These are phyloP conservation scores for Lunasporangiospora selenospora DNA, from an alignment of 192 early-diverging fungal species.

Conservation along the genomic window DNA sequence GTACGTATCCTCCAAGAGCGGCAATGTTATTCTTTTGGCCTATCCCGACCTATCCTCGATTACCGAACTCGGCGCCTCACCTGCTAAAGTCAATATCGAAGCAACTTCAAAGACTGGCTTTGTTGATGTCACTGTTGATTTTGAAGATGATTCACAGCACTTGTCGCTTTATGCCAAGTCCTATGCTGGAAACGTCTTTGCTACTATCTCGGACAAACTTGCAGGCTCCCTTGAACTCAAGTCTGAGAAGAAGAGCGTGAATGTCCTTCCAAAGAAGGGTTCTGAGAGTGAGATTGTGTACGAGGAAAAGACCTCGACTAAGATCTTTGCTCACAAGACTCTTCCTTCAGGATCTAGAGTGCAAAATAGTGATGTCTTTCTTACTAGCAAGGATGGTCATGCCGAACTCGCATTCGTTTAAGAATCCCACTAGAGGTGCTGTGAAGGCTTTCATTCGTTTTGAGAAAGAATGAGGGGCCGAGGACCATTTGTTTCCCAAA, in stretches of 20 bases:
- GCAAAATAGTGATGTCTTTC: no score
- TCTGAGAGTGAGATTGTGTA: conserved; percentile 21
- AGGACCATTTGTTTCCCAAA: no score
- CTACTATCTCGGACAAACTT: conserved; percentile 16
- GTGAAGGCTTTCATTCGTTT: no score
- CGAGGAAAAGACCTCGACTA: conserved; percentile 25
- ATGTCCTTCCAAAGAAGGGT: neutral
- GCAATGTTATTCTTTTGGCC: conserved; percentile 2
- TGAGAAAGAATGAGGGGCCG: no score
- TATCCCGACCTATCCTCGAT: neutral
- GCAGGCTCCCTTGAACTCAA: conserved; percentile 7
- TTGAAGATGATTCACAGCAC: conserved; percentile 3
- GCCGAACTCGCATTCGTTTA: no score
- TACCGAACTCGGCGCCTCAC: no score
- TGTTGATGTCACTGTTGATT: neutral
- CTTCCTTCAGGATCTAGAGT: no score
- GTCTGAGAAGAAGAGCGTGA: neutral
- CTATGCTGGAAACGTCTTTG: conserved; percentile 4
- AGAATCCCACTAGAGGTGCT: no score
- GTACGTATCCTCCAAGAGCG: neutral
- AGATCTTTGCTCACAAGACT: no score
- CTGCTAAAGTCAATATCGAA: conserved; percentile 6
- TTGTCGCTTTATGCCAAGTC: neutral
- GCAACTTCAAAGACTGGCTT: conserved; percentile 6
- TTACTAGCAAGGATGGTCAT: no score